Evolutionary conservation across 176 grass and related monocot genomes (phyloP).

Genomic region (Carex myosuroides): DNA sequence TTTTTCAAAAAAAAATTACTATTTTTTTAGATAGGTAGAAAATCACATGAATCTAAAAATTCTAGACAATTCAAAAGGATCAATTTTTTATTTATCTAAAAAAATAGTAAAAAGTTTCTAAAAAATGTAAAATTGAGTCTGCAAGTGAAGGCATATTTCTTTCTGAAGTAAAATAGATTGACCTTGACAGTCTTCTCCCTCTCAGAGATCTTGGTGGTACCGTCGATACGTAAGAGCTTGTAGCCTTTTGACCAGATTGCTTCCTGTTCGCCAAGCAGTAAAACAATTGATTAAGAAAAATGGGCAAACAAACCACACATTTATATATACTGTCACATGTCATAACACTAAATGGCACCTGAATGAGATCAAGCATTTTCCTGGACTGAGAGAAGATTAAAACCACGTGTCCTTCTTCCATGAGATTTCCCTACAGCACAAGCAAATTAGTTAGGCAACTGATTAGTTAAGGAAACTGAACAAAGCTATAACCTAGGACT

Average conservation of each 20-base stretch:
- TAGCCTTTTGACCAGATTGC: constrained; percentile 65
- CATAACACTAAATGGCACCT: constrained; percentile 33
- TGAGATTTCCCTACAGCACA: constrained; percentile 55
- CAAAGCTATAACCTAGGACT: not conserved
- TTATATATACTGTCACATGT: not conserved
- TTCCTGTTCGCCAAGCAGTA: constrained; percentile 40
- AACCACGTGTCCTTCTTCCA: constrained; percentile 65
- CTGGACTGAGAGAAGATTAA: constrained; percentile 77
- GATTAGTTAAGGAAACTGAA: not conserved
- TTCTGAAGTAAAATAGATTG: constrained; percentile 6
- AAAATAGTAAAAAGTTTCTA: too few species aligned
- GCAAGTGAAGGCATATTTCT: constrained; percentile 8
- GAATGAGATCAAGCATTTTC: constrained; percentile 90
- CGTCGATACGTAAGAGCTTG: constrained; percentile 81
- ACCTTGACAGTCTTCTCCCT: constrained; percentile 89
- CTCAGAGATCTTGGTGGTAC: constrained; percentile 57
- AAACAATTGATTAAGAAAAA: not conserved
- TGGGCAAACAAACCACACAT: not conserved
- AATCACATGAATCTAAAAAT: too few species aligned
- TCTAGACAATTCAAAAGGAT: too few species aligned
- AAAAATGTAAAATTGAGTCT: too few species aligned
- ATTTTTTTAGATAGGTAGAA: too few species aligned
- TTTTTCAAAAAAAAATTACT: too few species aligned
- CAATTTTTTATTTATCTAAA: too few species aligned
- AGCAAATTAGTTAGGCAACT: constrained; percentile 15